Conservation (phyloP, 1,139 yeast genomes). For the Tardiomyces depauwii region DNA sequence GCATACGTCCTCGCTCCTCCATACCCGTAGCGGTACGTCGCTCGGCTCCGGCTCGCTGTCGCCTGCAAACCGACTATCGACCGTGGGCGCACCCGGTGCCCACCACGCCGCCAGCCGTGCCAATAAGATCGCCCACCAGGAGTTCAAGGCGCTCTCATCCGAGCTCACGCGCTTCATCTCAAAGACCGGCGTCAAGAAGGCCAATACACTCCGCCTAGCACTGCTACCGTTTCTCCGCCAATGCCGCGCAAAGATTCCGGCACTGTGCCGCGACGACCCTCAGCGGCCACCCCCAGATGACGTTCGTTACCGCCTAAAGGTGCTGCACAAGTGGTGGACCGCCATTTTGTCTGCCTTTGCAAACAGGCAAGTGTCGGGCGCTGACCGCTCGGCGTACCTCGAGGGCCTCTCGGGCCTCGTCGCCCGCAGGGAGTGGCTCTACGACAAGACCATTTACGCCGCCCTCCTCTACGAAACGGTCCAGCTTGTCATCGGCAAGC, state of each 20-base stretch:
- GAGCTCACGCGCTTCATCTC: conserved; percentile 21
- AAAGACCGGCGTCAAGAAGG: conserved; percentile 43
- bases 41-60: not conserved
- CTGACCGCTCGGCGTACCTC: conserved; percentile 59
- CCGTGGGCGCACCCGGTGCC: not conserved
- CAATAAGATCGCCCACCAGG: not conserved
- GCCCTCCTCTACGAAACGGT: conserved; percentile 40
- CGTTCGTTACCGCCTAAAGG: conserved; percentile 17
- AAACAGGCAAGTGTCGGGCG: conserved; percentile 28
- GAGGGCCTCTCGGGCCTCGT: conserved; percentile 64
- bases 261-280: conserved; percentile 23
- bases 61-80: not conserved
- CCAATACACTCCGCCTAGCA: conserved; percentile 55
- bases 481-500: conserved; percentile 41
- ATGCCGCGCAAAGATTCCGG: conserved; percentile 17
- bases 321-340: conserved; percentile 58
- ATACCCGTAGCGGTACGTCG: not conserved
- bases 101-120: not conserved
- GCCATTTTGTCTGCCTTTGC: conserved; percentile 37
- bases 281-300: conserved; percentile 14
- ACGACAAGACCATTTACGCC: conserved; percentile 10
- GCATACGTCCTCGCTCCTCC: conserved; percentile 5
- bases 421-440: conserved; percentile 53
- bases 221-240: conserved; percentile 54
- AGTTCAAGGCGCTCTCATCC: conserved; percentile 6